Conservation (phyloP, 1,284 basidiomycete species). For the Sanghuangporus weigelae region DNA sequence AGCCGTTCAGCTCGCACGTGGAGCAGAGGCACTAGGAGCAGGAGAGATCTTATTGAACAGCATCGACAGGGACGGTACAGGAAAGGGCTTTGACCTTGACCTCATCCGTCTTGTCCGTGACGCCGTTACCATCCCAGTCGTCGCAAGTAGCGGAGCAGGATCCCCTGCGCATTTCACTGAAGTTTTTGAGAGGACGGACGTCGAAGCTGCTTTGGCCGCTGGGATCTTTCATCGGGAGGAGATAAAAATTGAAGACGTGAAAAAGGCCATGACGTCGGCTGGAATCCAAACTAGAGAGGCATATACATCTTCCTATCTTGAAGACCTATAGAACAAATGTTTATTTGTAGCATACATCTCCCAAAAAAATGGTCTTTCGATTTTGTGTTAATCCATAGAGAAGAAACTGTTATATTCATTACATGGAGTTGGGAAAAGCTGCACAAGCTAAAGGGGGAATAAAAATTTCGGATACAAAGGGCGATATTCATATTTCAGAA, state of each 20-base stretch:
- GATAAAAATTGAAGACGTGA: constrained; percentile 72
- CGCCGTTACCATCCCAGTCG: constrained; percentile 85
- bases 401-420: background rate
- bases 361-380: background rate
- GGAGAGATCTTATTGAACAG: constrained; percentile 96
- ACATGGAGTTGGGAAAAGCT: background rate
- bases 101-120: constrained; percentile 74
- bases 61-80: constrained; percentile 95
- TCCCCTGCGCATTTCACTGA: constrained; percentile 78
- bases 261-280: constrained; percentile 46
- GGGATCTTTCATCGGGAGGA: constrained; percentile 96
- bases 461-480: constrained; percentile 6
- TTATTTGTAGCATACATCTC: background rate
- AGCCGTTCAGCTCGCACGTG: constrained; percentile 86
- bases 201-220: constrained; percentile 93
- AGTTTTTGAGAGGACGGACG: constrained; percentile 75
- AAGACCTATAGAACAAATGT: background rate
- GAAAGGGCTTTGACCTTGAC: constrained; percentile 88
- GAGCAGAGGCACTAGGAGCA: constrained; percentile 86
- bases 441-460: background rate
- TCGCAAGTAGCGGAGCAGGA: constrained; percentile 94
- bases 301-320: background rate
- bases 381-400: background rate
- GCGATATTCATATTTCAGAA: constrained; percentile 9
- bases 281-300: constrained; percentile 39